A percentile compares a stretch with the other conserved stretches of the same genome.
Conservation (phyloP, 2,329 filamentous ascomycete genomes). For the Talaromyces marneffei region DNA sequence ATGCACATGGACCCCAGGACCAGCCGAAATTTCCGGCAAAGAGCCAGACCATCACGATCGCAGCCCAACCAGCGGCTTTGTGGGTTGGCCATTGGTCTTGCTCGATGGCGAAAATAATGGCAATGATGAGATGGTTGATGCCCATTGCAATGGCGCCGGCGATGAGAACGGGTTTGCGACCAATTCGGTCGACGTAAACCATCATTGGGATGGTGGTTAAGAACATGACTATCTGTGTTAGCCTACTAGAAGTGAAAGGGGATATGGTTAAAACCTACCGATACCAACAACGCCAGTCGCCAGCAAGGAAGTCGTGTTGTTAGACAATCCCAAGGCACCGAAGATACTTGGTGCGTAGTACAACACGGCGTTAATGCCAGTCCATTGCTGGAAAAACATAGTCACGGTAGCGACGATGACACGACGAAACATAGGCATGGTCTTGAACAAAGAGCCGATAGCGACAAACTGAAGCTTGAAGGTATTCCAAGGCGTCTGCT, state of each 20-base stretch:
- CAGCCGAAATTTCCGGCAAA: constrained; percentile 69
- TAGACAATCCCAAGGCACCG: constrained; percentile 20
- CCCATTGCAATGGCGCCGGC: constrained; percentile 61
- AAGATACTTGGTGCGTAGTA: constrained; percentile 35
- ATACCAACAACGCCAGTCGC: constrained; percentile 29
- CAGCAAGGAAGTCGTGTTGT: constrained; percentile 24
- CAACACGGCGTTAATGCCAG: constrained; percentile 43
- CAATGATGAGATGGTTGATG: constrained; percentile 62
- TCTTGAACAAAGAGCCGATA: constrained; percentile 27
- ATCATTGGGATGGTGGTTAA: constrained; percentile 26
- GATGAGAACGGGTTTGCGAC: constrained; percentile 28
- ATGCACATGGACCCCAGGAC: constrained; percentile 65
- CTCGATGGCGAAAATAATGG: constrained; percentile 59
- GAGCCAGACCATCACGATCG: constrained; percentile 55
- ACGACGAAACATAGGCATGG: constrained; percentile 44
- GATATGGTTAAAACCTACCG: constrained; percentile 16
- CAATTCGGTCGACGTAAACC: constrained; percentile 29
- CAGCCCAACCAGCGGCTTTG: constrained; percentile 60
- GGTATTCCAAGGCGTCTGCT: constrained; percentile 57
- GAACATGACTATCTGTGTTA: constrained; percentile 7
- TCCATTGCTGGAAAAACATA: constrained; percentile 43
- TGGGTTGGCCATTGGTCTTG: constrained; percentile 53
- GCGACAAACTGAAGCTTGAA: constrained; percentile 58
- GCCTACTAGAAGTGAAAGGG: background rate
- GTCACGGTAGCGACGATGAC: constrained; percentile 46